Conservation (phyloP, 1,284 basidiomycete species). For the Gymnopus androsaceus region DNA sequence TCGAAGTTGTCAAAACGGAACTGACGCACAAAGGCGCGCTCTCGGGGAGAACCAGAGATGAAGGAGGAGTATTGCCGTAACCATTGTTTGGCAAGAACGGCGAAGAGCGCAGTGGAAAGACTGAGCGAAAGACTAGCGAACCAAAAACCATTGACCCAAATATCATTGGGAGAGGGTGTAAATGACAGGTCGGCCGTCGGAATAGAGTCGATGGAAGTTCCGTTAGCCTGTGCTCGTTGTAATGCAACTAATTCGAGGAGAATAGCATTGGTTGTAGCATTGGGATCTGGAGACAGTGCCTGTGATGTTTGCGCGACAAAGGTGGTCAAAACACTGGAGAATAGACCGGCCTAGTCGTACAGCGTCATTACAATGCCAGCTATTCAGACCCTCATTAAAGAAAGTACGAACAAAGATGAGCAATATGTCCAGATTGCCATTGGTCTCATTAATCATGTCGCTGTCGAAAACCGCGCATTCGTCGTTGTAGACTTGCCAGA, state of each 20-base stretch:
- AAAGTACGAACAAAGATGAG: slow-evolving; percentile 6
- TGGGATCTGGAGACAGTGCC: slow-evolving; percentile 11
- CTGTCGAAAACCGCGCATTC: slow-evolving; percentile 10
- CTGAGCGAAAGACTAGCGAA: slow-evolving; percentile 10
- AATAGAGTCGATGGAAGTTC: no score
- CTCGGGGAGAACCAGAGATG: not conserved
- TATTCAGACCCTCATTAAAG: not conserved
- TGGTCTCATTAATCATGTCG: slow-evolving; percentile 11
- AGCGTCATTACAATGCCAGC: not conserved
- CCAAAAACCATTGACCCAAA: slow-evolving; percentile 18
- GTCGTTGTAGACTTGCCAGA: slow-evolving; percentile 10
- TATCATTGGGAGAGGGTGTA: slow-evolving; percentile 7
- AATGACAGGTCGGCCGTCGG: not conserved
- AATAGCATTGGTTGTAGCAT: slow-evolving; percentile 1
- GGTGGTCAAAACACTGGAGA: slow-evolving; percentile 20
- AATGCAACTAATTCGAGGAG: no score
- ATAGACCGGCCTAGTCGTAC: slow-evolving; percentile 15
- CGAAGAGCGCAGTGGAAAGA: slow-evolving; percentile 1
- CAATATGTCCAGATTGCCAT: slow-evolving; percentile 11
- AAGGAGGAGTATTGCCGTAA: not conserved
- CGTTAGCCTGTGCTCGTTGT: no score
- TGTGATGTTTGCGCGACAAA: slow-evolving; percentile 20
- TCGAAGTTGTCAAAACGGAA: not conserved
- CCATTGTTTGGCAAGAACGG: slow-evolving; percentile 16
- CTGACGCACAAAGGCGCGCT: not conserved